Evolutionary conservation across 768 basidiomycete genomes (phyloP), one percentile per base, ranked within the genome.

Genomic region (Pleurotus pulmonarius): DNA sequence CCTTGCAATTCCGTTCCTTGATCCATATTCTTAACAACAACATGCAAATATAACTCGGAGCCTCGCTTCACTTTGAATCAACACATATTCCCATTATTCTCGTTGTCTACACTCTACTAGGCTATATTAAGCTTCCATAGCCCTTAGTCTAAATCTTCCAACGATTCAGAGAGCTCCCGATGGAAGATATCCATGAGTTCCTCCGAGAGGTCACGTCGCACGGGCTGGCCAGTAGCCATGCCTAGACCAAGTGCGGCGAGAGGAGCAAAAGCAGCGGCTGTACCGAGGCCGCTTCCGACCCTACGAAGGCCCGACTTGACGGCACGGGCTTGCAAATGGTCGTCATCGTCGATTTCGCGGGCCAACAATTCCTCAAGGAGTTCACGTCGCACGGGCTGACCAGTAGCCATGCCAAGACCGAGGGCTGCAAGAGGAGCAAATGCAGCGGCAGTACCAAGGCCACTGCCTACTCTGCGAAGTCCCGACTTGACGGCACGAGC

Each of bases 171-270:
- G 12, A 53, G 37, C 51, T 53, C 51, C 22, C 51, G 39, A 24
- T 53, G 51, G 51, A 53, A 53, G 51, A 53, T 53, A 41, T 53
- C 51, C 51, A 53, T 53, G 18, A 53, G 39, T 25, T 53, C 51
- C 24, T 41, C 51, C 24, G 51, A 37, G 38, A 53, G 37, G 4
- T 53, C 51, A 53, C 51, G 51, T 11, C 51, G 51, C 39, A 40
- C 37, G 4, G 39, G 51, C n/a, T 44, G 41, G n/a, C 20, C n/a
- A 1, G 41, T 44, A 44, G 41, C 41, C 51, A 53, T 53, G 13
- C 41, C 34, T 13, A 39, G 18, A 13, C 51, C 39, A 37, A 51
- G 15, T 7, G 26, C 49, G 29, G 20, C 49, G 15, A 51, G 49
- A 8, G 49, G 49, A 13, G 29, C 22, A 25, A 25, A 51, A 15